Evolutionary conservation across 169 alveolate genomes (phyloP).

Genomic region (Plasmodium relictum): DNA sequence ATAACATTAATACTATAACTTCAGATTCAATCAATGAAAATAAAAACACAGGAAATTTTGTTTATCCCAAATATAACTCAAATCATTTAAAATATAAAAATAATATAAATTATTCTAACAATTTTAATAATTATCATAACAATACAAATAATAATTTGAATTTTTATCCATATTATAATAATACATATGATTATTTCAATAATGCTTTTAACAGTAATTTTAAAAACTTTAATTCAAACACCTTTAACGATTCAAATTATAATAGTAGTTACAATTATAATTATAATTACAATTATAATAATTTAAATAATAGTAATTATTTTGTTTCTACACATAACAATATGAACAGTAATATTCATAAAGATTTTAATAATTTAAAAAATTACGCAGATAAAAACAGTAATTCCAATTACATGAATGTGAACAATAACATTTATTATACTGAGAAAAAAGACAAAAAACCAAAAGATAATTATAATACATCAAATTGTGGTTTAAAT

Average conservation of each 20-base stretch:
- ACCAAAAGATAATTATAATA: constrained; percentile 1
- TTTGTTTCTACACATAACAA: background rate
- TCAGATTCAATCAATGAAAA: background rate
- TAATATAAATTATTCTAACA: background rate
- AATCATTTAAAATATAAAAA: background rate
- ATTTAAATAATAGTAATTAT: background rate
- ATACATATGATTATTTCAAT: background rate
- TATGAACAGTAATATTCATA: background rate
- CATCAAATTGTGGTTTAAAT: background rate
- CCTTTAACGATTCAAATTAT: background rate
- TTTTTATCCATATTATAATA: too few relatives aligned
- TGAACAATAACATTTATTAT: background rate
- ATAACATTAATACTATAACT: background rate
- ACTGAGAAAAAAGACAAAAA: constrained; percentile 16
- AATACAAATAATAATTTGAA: too few relatives aligned
- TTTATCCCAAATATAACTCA: constrained; percentile 1
- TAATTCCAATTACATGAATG: constrained; percentile 1
- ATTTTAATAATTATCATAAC: background rate
- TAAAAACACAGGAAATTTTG: background rate
- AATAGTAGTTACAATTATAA: background rate
- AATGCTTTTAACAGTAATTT: too few relatives aligned
- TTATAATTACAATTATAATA: constrained; percentile 7
- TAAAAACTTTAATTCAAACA: too few relatives aligned
- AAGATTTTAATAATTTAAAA: background rate
- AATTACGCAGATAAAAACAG: constrained; percentile 38